Base-by-base conservation (phyloP, 2,329 filamentous ascomycete genomes). In the Aspergillus versicolor region DNA sequence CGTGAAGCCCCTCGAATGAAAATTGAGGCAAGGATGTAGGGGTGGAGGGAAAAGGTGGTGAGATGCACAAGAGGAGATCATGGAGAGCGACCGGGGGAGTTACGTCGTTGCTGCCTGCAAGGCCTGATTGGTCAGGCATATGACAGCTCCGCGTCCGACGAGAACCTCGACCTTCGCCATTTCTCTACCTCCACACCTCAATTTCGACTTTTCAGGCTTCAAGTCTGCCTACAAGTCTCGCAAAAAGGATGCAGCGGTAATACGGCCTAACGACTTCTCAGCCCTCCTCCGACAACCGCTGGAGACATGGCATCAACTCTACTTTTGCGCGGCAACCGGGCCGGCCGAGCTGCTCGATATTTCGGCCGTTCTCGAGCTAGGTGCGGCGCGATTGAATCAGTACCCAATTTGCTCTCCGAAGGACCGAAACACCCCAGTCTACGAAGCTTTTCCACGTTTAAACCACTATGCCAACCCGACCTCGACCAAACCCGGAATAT, bases 401-500 rank as follows among this genome's bases (percentile, higher is more conserved):
- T 17, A 4, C 4, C 34, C 1, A 40, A 30, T 12, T 27, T 32
- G 30, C 42, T 13, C 15, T 19, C 34, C 12, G 32, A 47, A 19
- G 54, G 43, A 19, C 21, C 45, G 5, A 22, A 13, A n/a, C 45
- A 30, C 15, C 32, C 47, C 4, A 52, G 45, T 21, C 48, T 58
- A 3, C 65, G 64, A 50, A 59, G 48, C 7, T 73, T 75, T 40
- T 73, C 73, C 5, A 70, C 68, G 2, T 60, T 63, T 13, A 19
- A 62, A 3, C 52, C 61, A 3, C 62, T 53, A 57, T 60, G 57
- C 27, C 66, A 71, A 41, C 63, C 54, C 30, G 63, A 67, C 30
- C 77, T 86, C 17, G 80, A 84, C 40, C 84, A 84, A 66, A 94
- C 92, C 51, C 84, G 93, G 65, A 99, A 99, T 71, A 97, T 99